Percentiles rank a stretch among this genome's conserved stretches.
These are phyloP conservation scores for Scytalidium sp. DNA, from an alignment of 2,329 filamentous ascomycete genomes.

Conservation along the genomic window DNA sequence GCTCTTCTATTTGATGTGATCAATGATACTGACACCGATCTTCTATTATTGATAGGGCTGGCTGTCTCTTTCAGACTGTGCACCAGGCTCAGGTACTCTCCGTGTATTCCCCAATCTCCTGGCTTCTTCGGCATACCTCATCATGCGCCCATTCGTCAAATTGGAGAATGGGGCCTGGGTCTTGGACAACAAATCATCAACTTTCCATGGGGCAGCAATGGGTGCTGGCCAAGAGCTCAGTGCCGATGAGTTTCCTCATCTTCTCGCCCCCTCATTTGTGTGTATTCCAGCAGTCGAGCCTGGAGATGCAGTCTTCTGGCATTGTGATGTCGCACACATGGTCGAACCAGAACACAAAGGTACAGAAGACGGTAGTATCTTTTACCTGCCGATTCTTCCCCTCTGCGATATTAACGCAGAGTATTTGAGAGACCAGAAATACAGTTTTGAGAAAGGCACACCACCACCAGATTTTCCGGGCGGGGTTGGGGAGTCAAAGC, in stretches of 20 bases:
- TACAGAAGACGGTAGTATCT: slow-evolving; percentile 67
- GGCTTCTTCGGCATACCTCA: slow-evolving; percentile 71
- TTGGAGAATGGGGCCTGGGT: slow-evolving; percentile 38
- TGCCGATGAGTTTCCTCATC: slow-evolving; percentile 55
- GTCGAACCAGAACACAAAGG: slow-evolving; percentile 76
- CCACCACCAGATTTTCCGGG: slow-evolving; percentile 69
- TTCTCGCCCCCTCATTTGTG: slow-evolving; percentile 60
- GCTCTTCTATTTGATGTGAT: background rate
- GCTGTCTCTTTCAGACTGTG: slow-evolving; percentile 72
- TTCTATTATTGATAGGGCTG: slow-evolving; percentile 49
- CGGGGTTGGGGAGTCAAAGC: slow-evolving; percentile 61
- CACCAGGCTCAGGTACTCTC: slow-evolving; percentile 71
- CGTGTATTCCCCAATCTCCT: slow-evolving; percentile 73
- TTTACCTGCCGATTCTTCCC: slow-evolving; percentile 84
- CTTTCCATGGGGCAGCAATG: slow-evolving; percentile 65
- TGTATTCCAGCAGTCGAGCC: slow-evolving; percentile 58
- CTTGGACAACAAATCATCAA: slow-evolving; percentile 47
- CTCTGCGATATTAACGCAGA: slow-evolving; percentile 69
- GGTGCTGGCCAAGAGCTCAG: slow-evolving; percentile 61
- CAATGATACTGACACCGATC: background rate
- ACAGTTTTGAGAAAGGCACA: slow-evolving; percentile 65
- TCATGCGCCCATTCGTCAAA: slow-evolving; percentile 77
- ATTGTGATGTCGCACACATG: slow-evolving; percentile 54
- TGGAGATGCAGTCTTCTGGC: slow-evolving; percentile 64
- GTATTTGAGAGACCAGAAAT: slow-evolving; percentile 67